Evolutionary conservation across 805 yeast species (phyloP).

Genomic region (Starmerella roubikii): DNA sequence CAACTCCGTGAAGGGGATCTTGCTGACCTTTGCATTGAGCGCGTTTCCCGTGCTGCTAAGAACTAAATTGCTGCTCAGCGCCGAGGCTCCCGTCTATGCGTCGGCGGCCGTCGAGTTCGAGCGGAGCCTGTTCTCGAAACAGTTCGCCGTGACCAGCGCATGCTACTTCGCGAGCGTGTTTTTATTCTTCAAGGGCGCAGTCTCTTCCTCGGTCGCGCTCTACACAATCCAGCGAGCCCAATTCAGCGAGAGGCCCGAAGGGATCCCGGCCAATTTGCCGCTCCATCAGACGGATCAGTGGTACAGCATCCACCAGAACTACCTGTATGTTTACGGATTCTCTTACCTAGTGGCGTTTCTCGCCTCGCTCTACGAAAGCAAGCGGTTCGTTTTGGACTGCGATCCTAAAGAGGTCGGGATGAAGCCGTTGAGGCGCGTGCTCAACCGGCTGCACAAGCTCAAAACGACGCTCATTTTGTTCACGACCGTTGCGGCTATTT

Average conservation of each 20-base stretch:
- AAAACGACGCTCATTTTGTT: background rate
- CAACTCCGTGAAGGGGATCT: background rate
- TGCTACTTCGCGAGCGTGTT: background rate
- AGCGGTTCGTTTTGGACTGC: background rate
- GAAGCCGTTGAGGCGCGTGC: conserved; percentile 2
- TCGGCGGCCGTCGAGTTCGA: background rate
- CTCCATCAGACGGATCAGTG: conserved; percentile 10
- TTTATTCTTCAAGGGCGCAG: background rate
- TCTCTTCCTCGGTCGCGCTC: background rate
- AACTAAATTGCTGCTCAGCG: background rate
- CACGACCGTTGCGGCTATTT: background rate
- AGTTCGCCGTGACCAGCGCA: background rate
- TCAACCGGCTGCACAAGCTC: background rate
- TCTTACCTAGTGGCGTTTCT: background rate
- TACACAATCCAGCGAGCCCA: conserved; percentile 4
- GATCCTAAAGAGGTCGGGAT: conserved; percentile 2
- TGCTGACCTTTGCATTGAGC: background rate
- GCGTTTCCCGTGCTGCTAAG: background rate
- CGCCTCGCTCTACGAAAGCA: background rate
- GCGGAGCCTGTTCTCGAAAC: background rate
- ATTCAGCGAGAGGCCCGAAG: conserved; percentile 3
- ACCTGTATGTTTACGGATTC: conserved; percentile 3
- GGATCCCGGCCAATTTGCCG: conserved; percentile 12
- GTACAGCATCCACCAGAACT: conserved; percentile 9
- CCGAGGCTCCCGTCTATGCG: background rate